These are phyloP conservation scores for Wickerhamiella dianesei DNA, from an alignment of 805 yeast genomes.

Conservation along the genomic window DNA sequence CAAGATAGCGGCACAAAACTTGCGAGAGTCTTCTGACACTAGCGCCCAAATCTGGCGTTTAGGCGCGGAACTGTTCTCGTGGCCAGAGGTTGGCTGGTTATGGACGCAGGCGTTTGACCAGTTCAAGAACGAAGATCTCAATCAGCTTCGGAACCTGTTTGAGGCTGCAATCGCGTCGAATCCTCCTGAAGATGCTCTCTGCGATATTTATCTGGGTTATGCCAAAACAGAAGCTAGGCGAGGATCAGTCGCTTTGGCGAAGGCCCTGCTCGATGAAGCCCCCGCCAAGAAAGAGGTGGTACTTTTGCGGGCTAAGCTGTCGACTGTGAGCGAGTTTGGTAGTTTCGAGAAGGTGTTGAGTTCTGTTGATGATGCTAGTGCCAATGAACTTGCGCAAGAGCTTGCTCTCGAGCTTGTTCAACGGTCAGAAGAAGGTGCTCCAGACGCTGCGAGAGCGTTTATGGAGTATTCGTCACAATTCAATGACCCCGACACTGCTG, in stretches of 20 bases:
- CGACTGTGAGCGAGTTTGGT: background rate
- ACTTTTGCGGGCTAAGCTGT: background rate
- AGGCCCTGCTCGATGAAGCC: background rate
- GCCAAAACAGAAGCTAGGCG: slow-evolving; percentile 40
- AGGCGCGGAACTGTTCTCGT: background rate
- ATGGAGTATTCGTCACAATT: slow-evolving; percentile 55
- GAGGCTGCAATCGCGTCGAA: background rate
- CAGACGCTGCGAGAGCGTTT: slow-evolving; percentile 36
- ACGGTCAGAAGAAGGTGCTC: slow-evolving; percentile 30
- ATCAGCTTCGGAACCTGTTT: background rate
- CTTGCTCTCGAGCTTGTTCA: background rate
- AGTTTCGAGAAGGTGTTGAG: background rate
- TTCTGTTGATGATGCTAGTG: background rate
- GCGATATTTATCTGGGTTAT: slow-evolving; percentile 56
- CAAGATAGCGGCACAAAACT: background rate
- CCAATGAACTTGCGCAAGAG: background rate
- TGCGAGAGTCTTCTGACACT: background rate
- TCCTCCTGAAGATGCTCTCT: slow-evolving; percentile 24
- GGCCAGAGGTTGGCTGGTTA: background rate
- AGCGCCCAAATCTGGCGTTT: background rate
- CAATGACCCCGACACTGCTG: slow-evolving; percentile 48
- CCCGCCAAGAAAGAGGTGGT: background rate
- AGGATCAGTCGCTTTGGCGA: background rate
- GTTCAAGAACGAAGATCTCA: background rate
- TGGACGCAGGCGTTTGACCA: background rate